phyloP scores from a whole-genome alignment of 2,329 filamentous ascomycete species.

The Penicillium decumbens region DNA sequence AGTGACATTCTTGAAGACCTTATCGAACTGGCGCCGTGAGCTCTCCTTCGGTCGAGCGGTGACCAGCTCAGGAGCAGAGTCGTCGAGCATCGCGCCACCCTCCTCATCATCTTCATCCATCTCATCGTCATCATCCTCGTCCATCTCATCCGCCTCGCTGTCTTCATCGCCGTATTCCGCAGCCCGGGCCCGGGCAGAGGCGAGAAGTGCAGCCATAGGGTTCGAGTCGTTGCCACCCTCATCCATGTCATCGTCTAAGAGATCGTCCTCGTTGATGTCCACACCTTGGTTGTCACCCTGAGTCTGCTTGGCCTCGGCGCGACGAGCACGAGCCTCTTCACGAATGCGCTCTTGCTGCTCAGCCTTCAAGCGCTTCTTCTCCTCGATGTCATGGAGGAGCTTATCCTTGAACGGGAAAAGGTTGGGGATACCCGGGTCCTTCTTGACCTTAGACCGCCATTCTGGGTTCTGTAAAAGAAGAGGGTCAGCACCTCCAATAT shows the following conservation, averaged over 20 bases:
- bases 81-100: conserved; percentile 49
- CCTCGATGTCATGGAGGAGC: conserved; percentile 90
- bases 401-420: conserved; percentile 97
- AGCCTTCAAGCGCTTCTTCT: conserved; percentile 72
- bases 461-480: conserved; percentile 66
- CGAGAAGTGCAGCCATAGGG: conserved; percentile 43
- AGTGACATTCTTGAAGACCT: conserved; percentile 90
- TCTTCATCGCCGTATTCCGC: conserved; percentile 47
- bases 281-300: conserved; percentile 32
- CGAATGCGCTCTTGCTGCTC: conserved; percentile 69
- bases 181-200: conserved; percentile 43
- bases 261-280: conserved; percentile 45
- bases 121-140: conserved; percentile 53
- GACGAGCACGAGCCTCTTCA: conserved; percentile 56
- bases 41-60: conserved; percentile 47
- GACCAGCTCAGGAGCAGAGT: conserved; percentile 46
- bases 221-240: conserved; percentile 58
- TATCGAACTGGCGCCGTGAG: conserved; percentile 86
- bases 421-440: conserved; percentile 96
- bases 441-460: conserved; percentile 94
- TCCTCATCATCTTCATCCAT: conserved; percentile 53
- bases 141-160: conserved; percentile 50
- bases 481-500: conserved; percentile 10
- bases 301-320: conserved; percentile 36
- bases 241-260: conserved; percentile 53